Conservation (phyloP, 108 stramenopile genomes). For the Discostella stelligeroides region DNA sequence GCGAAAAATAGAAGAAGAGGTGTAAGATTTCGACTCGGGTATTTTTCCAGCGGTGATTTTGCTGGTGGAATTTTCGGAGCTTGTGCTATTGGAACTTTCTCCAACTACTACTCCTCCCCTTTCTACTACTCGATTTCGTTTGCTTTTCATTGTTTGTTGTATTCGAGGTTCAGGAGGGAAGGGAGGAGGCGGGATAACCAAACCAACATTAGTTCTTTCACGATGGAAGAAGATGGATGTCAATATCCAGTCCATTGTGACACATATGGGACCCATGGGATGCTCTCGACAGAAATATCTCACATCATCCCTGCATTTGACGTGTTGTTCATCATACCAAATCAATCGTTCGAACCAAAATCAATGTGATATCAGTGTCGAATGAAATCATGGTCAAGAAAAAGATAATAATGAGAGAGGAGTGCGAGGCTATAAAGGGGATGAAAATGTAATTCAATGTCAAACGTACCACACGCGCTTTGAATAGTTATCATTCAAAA, state of each 20-base stretch:
- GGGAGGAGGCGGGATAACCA: slow-evolving; percentile 11
- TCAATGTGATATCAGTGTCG: not conserved
- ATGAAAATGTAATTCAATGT: not conserved
- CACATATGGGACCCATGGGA: slow-evolving; percentile 58
- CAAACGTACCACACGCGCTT: slow-evolving; percentile 38
- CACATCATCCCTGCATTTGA: slow-evolving; percentile 45
- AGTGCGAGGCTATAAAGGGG: not conserved
- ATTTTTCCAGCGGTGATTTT: not conserved
- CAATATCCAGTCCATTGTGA: slow-evolving; percentile 65
- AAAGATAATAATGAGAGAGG: slow-evolving; percentile 1
- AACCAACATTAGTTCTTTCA: not conserved
- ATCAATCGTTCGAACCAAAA: slow-evolving; percentile 5
- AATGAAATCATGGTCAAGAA: not conserved
- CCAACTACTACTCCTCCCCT: slow-evolving; percentile 6
- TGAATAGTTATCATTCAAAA: slow-evolving; percentile 55
- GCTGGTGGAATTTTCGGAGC: slow-evolving; percentile 1
- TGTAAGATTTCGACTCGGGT: not conserved
- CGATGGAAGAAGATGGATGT: slow-evolving; percentile 28
- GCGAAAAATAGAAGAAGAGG: slow-evolving; percentile 49
- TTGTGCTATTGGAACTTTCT: not conserved
- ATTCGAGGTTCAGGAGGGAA: slow-evolving; percentile 11
- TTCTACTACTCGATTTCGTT: not conserved
- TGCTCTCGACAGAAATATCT: slow-evolving; percentile 52
- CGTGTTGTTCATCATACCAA: not conserved
- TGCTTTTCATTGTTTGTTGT: slow-evolving; percentile 17